Evolutionary conservation across 2,329 filamentous ascomycete genomes (phyloP), one percentile per base, ranked within the genome.

Genomic region (Pseudocercospora musae): DNA sequence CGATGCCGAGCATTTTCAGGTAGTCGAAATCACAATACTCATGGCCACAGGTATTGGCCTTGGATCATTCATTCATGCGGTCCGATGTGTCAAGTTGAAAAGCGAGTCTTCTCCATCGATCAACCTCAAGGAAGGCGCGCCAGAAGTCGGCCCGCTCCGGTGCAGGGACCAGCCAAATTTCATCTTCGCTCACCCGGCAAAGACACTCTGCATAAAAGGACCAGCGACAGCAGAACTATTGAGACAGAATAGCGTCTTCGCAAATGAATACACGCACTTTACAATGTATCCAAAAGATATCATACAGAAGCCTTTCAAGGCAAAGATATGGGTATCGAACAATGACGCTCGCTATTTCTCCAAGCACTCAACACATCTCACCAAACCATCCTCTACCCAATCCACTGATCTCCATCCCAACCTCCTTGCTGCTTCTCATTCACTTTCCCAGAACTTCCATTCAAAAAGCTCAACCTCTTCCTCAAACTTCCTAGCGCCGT

Each of bases 401-500:
- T 48, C 44, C n/a, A 23, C 44, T 48, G 44, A 33, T 54, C 50
- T 1, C 50, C 25, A 21, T 33, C 25, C 31, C 50, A 54, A 54
- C 15, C 27, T 31, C 15, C 21, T 15, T 9, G 20, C 15, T 18
- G 23, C 29, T 40, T n/a, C 29, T 25, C n/a, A 56, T 42, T 25
- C 53, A 56, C 21, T 29, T 58, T 58, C n/a, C 9, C n/a, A 21
- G 87, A 88, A 29, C 89, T 88, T 56, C 92, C 82, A 74, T 89
- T 90, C 71, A 96, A 80, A 70, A 92, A 80, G 74, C 90, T 95
- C 68, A 96, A 81, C 71, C 92, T 80, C 79, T 92, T 94, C 77
- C 88, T 87, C 68, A 96, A 85, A 52, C 37, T 65, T 31, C 33
- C 37, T 13, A 40, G 15, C 0, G 18, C 49, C 10, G 29, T 44